phyloP scores from a whole-genome alignment of 441 rosid genomes.

The Adansonia rubrostipa region DNA sequence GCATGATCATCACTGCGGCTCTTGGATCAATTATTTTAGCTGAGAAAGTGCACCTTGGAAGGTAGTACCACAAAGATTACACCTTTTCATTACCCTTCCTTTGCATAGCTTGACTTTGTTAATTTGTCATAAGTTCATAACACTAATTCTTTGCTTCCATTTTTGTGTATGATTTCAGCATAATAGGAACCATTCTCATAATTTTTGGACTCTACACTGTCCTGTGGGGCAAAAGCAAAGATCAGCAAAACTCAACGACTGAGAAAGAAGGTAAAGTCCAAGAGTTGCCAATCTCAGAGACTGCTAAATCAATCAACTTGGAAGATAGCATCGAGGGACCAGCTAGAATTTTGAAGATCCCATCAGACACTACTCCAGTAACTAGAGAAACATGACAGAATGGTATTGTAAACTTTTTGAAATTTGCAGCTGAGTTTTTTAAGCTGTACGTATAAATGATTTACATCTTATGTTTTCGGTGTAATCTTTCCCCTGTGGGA shows the following conservation, averaged over 20 bases:
- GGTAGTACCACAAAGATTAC: slow-evolving; percentile 42
- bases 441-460: background rate
- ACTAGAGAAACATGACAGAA: background rate
- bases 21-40: slow-evolving; percentile 63
- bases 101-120: too few relatives aligned
- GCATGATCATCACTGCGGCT: slow-evolving; percentile 78
- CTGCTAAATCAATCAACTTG: slow-evolving; percentile 16
- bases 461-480: background rate
- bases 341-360: slow-evolving; percentile 12
- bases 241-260: slow-evolving; percentile 25
- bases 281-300: slow-evolving; percentile 45
- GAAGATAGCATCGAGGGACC: slow-evolving; percentile 17
- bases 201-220: slow-evolving; percentile 82
- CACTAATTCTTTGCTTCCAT: too few relatives aligned
- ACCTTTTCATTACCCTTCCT: background rate
- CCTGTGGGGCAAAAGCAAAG: slow-evolving; percentile 95
- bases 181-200: slow-evolving; percentile 76
- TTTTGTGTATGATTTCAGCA: slow-evolving; percentile 40
- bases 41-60: slow-evolving; percentile 76
- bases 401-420: background rate
- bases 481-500: background rate
- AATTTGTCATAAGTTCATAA: too few relatives aligned
- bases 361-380: background rate
- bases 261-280: slow-evolving; percentile 34
- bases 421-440: background rate